Percentiles rank a stretch among this genome's conserved stretches.
phyloP scores from a whole-genome alignment of 1,139 yeast species.

The Debaryomycetaceae sp. region DNA sequence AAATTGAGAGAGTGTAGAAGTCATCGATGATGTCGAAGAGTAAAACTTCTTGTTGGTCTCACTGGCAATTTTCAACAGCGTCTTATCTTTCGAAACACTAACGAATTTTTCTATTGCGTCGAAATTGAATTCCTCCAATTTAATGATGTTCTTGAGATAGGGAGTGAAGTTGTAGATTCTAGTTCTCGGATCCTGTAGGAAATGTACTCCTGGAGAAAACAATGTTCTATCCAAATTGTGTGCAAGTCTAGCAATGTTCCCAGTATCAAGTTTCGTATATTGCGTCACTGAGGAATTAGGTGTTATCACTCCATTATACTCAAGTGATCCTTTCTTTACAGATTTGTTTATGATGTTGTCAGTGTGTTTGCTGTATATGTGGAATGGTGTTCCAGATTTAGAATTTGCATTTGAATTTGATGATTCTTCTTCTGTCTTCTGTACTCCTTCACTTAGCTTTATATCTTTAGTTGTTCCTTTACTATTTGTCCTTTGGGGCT shows the following conservation, averaged over 20 bases:
- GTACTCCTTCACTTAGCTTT: background rate
- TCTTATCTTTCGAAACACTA: constrained; percentile 64
- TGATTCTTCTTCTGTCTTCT: background rate
- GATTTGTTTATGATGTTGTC: too few species aligned
- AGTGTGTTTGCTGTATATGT: background rate
- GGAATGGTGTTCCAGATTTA: background rate
- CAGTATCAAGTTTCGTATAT: constrained; percentile 19
- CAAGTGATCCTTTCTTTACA: background rate
- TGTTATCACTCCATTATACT: background rate
- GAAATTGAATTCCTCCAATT: constrained; percentile 68
- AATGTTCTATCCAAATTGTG: constrained; percentile 67
- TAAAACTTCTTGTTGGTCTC: constrained; percentile 44
- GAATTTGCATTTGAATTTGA: background rate
- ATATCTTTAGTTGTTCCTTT: background rate
- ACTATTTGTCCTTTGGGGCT: background rate
- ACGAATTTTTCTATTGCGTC: constrained; percentile 54
- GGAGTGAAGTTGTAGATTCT: constrained; percentile 69
- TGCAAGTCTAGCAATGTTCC: constrained; percentile 42
- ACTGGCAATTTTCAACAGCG: constrained; percentile 48
- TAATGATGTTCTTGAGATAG: constrained; percentile 55
- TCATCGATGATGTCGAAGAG: constrained; percentile 89
- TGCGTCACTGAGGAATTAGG: constrained; percentile 12
- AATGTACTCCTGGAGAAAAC: constrained; percentile 83
- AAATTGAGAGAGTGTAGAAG: constrained; percentile 68
- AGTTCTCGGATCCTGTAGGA: constrained; percentile 72